phyloP scores from a whole-genome alignment of 306 rosid genomes.

The Abrus pulchellus region DNA sequence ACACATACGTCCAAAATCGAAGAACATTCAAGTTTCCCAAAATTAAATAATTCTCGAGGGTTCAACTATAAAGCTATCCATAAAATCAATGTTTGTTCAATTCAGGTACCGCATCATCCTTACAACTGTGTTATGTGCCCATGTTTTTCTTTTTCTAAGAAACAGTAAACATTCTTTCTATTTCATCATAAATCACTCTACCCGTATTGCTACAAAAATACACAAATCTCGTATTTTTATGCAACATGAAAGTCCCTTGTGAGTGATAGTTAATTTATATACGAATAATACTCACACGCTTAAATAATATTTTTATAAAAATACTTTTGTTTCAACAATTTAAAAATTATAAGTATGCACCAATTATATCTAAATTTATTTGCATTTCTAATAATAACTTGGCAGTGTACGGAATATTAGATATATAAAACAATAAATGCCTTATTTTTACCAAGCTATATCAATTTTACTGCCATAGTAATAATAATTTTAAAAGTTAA shows the following conservation, averaged over 20 bases:
- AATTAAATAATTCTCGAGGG: neutral
- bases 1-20: constrained; percentile 37
- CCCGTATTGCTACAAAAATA: neutral
- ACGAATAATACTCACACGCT: no score
- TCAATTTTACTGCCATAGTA: no score
- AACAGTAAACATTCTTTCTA: neutral
- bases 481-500: neutral
- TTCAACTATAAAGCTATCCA: neutral
- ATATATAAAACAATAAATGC: no score
- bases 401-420: no score
- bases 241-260: neutral
- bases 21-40: constrained; percentile 10
- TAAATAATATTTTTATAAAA: no score
- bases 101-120: constrained; percentile 4
- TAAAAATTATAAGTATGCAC: no score
- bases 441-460: no score
- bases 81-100: neutral
- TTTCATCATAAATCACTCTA: neutral
- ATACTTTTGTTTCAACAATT: no score
- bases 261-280: neutral
- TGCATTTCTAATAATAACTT: no score
- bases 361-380: no score
- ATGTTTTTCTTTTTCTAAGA: neutral
- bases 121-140: neutral
- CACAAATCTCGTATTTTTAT: neutral